Evolutionary conservation across 768 basidiomycete genomes (phyloP).

Genomic region (Lactarius vividus): DNA sequence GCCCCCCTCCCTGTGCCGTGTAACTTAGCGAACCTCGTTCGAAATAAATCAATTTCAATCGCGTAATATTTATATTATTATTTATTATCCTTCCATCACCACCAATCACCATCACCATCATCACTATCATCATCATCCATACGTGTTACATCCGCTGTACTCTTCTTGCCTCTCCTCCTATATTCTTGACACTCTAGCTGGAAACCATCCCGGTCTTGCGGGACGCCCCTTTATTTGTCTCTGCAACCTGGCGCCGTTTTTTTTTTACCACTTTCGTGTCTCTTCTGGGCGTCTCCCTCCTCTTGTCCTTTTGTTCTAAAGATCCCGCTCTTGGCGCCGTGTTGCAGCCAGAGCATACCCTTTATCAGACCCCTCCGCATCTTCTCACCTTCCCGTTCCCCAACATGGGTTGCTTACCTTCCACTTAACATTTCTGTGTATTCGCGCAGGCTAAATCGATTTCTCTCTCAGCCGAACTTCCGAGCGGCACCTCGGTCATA

Average conservation of each 20-base stretch:
- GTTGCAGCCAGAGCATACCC: slow-evolving; percentile 10
- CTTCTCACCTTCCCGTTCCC: slow-evolving; percentile 14
- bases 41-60: not conserved
- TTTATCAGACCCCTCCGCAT: slow-evolving; percentile 18
- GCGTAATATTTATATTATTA: slow-evolving; percentile 1
- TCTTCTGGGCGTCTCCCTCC: not conserved
- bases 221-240: not conserved
- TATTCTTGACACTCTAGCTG: not conserved
- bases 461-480: slow-evolving; percentile 7
- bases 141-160: slow-evolving; percentile 16
- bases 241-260: not conserved
- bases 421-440: slow-evolving; percentile 5
- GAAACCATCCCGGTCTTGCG: not conserved
- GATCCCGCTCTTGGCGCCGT: slow-evolving; percentile 4
- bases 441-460: slow-evolving; percentile 1
- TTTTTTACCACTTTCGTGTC: not conserved
- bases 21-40: not conserved
- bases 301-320: not conserved
- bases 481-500: slow-evolving; percentile 9
- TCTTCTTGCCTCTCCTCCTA: no score
- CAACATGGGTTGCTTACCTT: slow-evolving; percentile 9
- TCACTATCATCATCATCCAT: not conserved
- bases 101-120: slow-evolving; percentile 1
- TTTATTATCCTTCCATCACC: not conserved
- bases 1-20: slow-evolving; percentile 2